phyloP scores from a whole-genome alignment of 495 filamentous ascomycete species.

The Pyronema domesticum region DNA sequence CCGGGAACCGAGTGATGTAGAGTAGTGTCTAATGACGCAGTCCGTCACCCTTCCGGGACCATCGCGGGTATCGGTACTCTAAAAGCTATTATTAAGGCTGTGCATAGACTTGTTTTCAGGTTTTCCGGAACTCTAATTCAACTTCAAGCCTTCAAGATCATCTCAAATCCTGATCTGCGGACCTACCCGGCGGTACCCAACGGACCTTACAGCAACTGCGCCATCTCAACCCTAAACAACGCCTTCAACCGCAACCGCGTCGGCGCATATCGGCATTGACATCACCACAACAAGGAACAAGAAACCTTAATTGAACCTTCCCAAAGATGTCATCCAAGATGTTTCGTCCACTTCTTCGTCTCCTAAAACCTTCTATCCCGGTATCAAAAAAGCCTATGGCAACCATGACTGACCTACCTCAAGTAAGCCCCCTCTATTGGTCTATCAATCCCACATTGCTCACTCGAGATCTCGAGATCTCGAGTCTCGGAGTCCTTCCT shows the following conservation, averaged over 20 bases:
- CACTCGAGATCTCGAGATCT: not conserved
- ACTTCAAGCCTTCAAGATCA: too few species aligned
- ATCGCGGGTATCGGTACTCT: too few species aligned
- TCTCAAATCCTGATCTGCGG: too few species aligned
- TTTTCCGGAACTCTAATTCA: too few species aligned
- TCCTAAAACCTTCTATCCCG: not conserved
- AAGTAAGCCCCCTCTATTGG: too few species aligned
- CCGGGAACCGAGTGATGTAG: not conserved
- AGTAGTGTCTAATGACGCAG: not conserved
- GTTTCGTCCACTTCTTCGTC: not conserved
- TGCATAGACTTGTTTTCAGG: too few species aligned
- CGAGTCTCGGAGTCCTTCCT: too few species aligned
- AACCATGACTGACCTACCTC: not conserved
- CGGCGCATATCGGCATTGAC: not conserved
- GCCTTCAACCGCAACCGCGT: not conserved
- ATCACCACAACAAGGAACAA: not conserved
- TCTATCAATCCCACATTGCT: too few species aligned
- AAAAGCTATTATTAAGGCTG: too few species aligned
- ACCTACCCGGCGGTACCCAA: too few species aligned
- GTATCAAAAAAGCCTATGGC: not conserved
- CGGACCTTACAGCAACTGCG: not conserved
- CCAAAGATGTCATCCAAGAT: not conserved
- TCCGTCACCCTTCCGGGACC: too few species aligned
- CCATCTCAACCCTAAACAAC: not conserved
- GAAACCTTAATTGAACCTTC: not conserved